phyloP scores from a whole-genome alignment of 176 grass and related monocot species.

The Melocanna baccifera region DNA sequence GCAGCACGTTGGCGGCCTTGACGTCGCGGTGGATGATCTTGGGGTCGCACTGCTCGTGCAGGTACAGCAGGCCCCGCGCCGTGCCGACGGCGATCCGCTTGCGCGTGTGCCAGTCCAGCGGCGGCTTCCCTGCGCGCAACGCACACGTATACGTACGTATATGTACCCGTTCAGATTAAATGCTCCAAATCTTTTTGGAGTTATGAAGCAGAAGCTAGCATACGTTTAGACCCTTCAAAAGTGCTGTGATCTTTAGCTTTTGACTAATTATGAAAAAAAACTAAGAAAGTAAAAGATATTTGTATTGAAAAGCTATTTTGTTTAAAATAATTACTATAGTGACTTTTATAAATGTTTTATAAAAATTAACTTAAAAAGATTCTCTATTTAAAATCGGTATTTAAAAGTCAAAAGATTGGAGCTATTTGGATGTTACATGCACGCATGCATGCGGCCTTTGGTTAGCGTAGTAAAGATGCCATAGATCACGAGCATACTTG shows the following conservation, averaged over 20 bases:
- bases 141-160: not conserved
- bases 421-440: too few relatives aligned
- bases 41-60: conserved; percentile 87
- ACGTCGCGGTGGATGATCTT: conserved; percentile 98
- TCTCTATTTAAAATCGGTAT: too few relatives aligned
- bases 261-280: too few relatives aligned
- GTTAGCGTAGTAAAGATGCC: not conserved
- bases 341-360: too few relatives aligned
- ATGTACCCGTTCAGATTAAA: not conserved
- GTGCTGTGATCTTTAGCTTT: too few relatives aligned
- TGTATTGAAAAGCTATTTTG: accelerated
- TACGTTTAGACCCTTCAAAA: not conserved
- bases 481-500: not conserved
- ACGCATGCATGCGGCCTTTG: not conserved
- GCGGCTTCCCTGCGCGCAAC: conserved; percentile 46
- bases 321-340: too few relatives aligned
- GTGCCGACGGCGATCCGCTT: conserved; percentile 69
- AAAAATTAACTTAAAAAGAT: too few relatives aligned
- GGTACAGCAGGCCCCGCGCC: conserved; percentile 65
- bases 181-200: not conserved
- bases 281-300: too few relatives aligned
- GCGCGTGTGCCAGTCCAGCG: conserved; percentile 63
- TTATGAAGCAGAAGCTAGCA: not conserved
- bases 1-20: conserved; percentile 81
- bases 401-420: too few relatives aligned